Evolutionary conservation across 768 basidiomycete genomes (phyloP).

Genomic region (Rhizopogon vesiculosus): DNA sequence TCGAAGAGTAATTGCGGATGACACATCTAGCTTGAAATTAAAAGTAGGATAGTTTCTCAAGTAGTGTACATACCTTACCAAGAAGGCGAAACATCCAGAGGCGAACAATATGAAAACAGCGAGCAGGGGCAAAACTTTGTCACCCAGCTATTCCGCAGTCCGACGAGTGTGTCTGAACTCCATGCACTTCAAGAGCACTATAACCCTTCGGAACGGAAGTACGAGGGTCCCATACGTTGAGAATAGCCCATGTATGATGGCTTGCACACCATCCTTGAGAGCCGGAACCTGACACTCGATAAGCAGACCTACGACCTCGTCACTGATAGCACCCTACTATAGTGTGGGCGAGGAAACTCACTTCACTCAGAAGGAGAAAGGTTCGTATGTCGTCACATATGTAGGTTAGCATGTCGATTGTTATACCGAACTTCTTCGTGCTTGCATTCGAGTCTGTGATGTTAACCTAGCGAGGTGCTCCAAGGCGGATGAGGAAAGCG

Average conservation of each 20-base stretch:
- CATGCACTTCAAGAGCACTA: slow-evolving; percentile 50
- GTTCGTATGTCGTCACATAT: slow-evolving; percentile 55
- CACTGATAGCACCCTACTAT: neutral
- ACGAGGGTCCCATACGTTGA: slow-evolving; percentile 40
- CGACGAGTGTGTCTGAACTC: slow-evolving; percentile 35
- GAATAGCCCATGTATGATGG: slow-evolving; percentile 36
- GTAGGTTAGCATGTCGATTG: slow-evolving; percentile 65
- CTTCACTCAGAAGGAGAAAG: slow-evolving; percentile 46
- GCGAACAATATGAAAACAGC: neutral
- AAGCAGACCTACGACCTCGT: slow-evolving; percentile 44
- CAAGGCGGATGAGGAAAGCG: slow-evolving; percentile 28
- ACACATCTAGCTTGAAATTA: slow-evolving; percentile 48
- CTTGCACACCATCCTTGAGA: slow-evolving; percentile 53
- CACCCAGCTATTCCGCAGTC: slow-evolving; percentile 32
- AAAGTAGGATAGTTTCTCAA: neutral
- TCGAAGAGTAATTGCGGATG: slow-evolving; percentile 71
- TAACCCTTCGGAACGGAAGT: slow-evolving; percentile 56
- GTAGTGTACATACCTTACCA: slow-evolving; percentile 31
- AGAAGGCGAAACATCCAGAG: too few relatives aligned
- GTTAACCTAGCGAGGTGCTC: neutral
- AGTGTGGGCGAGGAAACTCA: slow-evolving; percentile 15
- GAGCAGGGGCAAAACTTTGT: slow-evolving; percentile 39
- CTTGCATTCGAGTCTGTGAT: slow-evolving; percentile 21
- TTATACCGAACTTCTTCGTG: slow-evolving; percentile 50
- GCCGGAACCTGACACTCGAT: slow-evolving; percentile 58